These are phyloP conservation scores for Pseudonectria buxi DNA, from an alignment of 2,329 filamentous ascomycete species.

Conservation along the genomic window DNA sequence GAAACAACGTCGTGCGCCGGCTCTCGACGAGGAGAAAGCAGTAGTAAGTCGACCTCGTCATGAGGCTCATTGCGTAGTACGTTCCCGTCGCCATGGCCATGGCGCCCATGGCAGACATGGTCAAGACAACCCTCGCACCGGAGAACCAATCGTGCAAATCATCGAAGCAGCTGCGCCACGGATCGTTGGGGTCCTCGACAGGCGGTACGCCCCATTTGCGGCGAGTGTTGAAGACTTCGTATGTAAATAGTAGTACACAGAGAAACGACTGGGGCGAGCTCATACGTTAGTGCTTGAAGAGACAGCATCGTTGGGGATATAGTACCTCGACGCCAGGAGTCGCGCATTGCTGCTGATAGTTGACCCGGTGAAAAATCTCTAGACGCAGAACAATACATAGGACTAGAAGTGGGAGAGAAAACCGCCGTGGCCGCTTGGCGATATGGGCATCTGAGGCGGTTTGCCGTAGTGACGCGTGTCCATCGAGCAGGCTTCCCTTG, in stretches of 20 bases:
- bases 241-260: slow-evolving; percentile 36
- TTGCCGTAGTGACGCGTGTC: slow-evolving; percentile 1
- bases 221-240: slow-evolving; percentile 36
- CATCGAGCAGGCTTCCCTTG: slow-evolving; percentile 27
- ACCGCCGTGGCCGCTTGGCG: slow-evolving; percentile 41
- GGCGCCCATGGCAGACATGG: slow-evolving; percentile 30
- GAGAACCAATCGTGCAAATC: slow-evolving; percentile 42
- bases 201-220: slow-evolving; percentile 24
- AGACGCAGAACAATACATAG: slow-evolving; percentile 40
- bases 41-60: slow-evolving; percentile 42
- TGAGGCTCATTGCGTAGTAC: slow-evolving; percentile 33
- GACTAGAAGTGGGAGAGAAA: slow-evolving; percentile 38
- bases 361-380: slow-evolving; percentile 40
- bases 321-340: slow-evolving; percentile 41
- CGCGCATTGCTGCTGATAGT: slow-evolving; percentile 44
- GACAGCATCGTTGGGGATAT: neutral
- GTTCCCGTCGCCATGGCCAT: slow-evolving; percentile 37
- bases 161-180: slow-evolving; percentile 41
- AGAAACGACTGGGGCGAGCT: slow-evolving; percentile 37
- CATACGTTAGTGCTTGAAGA: neutral
- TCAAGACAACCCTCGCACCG: slow-evolving; percentile 31
- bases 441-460: slow-evolving; percentile 22
- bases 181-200: slow-evolving; percentile 36
- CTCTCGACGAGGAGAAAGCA: slow-evolving; percentile 40
- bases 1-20: slow-evolving; percentile 26